Conservation (phyloP, 73 alveolate genomes). For the Tetrahymena malaccensis region DNA sequence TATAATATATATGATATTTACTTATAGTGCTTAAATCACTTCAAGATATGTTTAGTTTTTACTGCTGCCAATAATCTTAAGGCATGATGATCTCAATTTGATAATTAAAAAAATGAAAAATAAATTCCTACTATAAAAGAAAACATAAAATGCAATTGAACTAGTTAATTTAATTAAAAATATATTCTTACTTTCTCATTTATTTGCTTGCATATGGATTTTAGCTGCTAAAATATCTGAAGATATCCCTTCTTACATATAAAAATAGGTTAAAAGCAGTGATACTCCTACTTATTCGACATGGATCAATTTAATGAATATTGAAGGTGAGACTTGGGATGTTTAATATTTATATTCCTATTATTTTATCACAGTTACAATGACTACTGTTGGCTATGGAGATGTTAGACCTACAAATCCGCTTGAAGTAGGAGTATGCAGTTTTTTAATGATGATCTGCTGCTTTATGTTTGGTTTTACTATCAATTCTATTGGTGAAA, state of each 20-base stretch:
- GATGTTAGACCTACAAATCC: slow-evolving; percentile 18
- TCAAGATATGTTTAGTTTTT: not conserved
- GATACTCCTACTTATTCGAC: not conserved
- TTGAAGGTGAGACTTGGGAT: slow-evolving; percentile 11
- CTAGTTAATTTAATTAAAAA: slow-evolving; percentile 10
- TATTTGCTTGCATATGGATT: slow-evolving; percentile 33
- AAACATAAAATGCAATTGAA: not conserved
- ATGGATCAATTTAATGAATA: not conserved
- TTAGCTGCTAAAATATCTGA: slow-evolving; percentile 7
- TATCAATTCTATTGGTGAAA: slow-evolving; percentile 15
- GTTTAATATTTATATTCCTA: slow-evolving; percentile 11
- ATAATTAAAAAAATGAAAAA: not conserved
- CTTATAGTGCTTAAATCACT: not conserved
- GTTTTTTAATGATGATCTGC: slow-evolving; percentile 21
- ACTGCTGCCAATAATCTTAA: not conserved
- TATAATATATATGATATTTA: not conserved
- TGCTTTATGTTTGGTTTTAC: slow-evolving; percentile 14
- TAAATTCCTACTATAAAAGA: not conserved
- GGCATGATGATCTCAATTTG: not conserved
- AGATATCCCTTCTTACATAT: not conserved
- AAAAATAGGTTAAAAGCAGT: not conserved
- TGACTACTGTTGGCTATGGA: slow-evolving; percentile 37
- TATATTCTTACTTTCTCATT: slow-evolving; percentile 16
- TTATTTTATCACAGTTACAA: slow-evolving; percentile 26
- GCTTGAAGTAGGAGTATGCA: slow-evolving; percentile 4